Base-by-base conservation (phyloP, 1,284 basidiomycete species). In the Heterobasidion annosum region DNA sequence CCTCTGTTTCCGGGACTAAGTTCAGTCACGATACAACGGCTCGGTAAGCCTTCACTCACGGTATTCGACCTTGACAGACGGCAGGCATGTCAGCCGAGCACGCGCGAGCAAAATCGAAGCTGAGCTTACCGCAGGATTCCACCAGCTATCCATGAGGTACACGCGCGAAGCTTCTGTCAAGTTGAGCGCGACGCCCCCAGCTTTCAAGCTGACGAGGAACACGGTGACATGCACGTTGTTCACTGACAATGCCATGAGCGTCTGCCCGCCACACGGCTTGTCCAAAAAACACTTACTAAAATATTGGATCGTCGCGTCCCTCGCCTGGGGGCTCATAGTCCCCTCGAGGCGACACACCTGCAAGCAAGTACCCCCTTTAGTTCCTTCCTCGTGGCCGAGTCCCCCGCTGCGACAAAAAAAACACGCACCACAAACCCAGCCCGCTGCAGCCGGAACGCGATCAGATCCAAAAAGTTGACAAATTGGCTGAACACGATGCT, bases 401-500 rank as follows among this genome's bases (percentile, higher is more conserved):
- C 45, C 13, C 18, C 9, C 32, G 13, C 46, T 0, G 25, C 25
- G 25, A 4, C 35, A 48, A 16, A 34, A 37, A 32, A 47, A 16
- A 47, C 25, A 72, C 82, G 59, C 57, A 91, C 91, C 63, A 74
- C 82, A 66, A 96, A 95, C 0, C 96, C 96, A 45, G 94, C 92
- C 55, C 85, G 85, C 68, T 98, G 93, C 56, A 99, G 73, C 54
- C 97, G 78, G 68, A 88, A 97, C 3, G 94, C 94, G 64, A 98
- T 94, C 55, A 99, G 73, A 67, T 98, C 84, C 59, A 93, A 72
- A 70, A 93, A 91, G 68, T 89, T 93, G 54, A 93, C 91, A 67
- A 95, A 95, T 69, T 96, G 93, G 58, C 87, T 91, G 67, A 97
- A 99, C 33, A 99, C 96, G 51, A 99, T 81, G 66, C 91, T 94